Base-by-base conservation (phyloP, 1,139 yeast genomes). In the Eremothecium sinecaudum region DNA sequence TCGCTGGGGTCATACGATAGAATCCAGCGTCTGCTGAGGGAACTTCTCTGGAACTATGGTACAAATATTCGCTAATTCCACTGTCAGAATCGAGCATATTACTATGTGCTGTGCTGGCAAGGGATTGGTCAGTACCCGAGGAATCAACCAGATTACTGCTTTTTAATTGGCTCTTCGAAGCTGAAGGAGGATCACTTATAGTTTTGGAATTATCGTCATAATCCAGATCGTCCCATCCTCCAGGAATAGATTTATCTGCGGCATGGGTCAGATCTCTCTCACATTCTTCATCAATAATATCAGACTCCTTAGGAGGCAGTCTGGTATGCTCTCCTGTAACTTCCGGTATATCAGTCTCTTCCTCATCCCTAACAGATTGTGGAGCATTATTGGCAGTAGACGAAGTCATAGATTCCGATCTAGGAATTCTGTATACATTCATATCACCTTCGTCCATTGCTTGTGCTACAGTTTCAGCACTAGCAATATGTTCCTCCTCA, bases 311-410 rank as follows among this genome's bases (percentile, higher is more conserved):
- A 12, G 53, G 53, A n/a, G 57, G 53, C 31, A 52, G 34, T 3
- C 47, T 34, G 16, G 43, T 34, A 27, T 46, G 54, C 27, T 46
- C 41, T 2, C 22, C 31, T 33, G 44, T 46, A 20, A 37, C 40
- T 14, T 33, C 23, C n/a, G 13, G 21, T 18, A 18, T 34, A 12
- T 36, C 40, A 14, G 29, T 32, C 27, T 53, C 62, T 15, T 53
- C 53, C 20, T 60, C 52, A 37, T 59, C 65, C 38, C 59, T 55
- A 2, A 61, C 94, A 16, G 94, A 82, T 57, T 77, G 72, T 0
- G 96, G 87, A 2, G 96, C 86, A 54, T 87, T 86, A 59, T 86
- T 86, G 49, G 82, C 92, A 13, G 86, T 93, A 36, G 94, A 82
- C 0, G 95, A 84, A 0, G 95, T 80, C 34, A 81, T 73, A 0